These are phyloP conservation scores for Hortiboletus flavorubellus DNA, from an alignment of 768 basidiomycete species.

Conservation along the genomic window DNA sequence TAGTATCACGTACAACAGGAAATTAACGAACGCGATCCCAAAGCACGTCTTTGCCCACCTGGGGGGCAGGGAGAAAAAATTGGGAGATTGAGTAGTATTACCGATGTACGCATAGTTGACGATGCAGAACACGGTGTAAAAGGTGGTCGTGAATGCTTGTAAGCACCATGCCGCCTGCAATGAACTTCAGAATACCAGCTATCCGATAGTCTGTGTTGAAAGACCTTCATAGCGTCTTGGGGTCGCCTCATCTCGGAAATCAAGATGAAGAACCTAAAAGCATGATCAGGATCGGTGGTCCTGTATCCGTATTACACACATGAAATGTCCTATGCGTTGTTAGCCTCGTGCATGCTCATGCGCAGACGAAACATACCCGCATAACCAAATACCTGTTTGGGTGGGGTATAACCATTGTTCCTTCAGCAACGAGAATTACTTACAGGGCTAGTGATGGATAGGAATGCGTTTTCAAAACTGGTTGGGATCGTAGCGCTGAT, in stretches of 20 bases:
- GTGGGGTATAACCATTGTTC: not conserved
- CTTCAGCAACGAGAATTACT: not conserved
- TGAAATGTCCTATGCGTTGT: slow-evolving; percentile 44
- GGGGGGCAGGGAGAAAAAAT: slow-evolving; percentile 6
- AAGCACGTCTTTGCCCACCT: slow-evolving; percentile 50
- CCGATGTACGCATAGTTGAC: slow-evolving; percentile 48
- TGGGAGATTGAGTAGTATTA: slow-evolving; percentile 20
- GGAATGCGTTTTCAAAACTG: slow-evolving; percentile 37
- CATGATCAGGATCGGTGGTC: slow-evolving; percentile 2
- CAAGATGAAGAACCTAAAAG: slow-evolving; percentile 52
- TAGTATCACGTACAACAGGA: slow-evolving; percentile 40
- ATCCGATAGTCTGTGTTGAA: not conserved
- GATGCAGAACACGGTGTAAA: slow-evolving; percentile 47
- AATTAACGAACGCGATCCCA: slow-evolving; percentile 48
- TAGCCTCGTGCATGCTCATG: not conserved
- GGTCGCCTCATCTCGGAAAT: slow-evolving; percentile 54
- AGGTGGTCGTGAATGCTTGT: slow-evolving; percentile 49
- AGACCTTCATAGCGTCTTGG: slow-evolving; percentile 54
- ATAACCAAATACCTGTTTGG: slow-evolving; percentile 1
- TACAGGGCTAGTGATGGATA: slow-evolving; percentile 3
- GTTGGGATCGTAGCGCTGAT: slow-evolving; percentile 34
- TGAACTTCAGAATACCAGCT: not conserved
- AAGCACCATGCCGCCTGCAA: slow-evolving; percentile 45
- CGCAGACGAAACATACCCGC: slow-evolving; percentile 5
- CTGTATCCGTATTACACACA: slow-evolving; percentile 31